phyloP scores from a whole-genome alignment of 2,329 filamentous ascomycete genomes.

The Tolypocladium inflatum region DNA sequence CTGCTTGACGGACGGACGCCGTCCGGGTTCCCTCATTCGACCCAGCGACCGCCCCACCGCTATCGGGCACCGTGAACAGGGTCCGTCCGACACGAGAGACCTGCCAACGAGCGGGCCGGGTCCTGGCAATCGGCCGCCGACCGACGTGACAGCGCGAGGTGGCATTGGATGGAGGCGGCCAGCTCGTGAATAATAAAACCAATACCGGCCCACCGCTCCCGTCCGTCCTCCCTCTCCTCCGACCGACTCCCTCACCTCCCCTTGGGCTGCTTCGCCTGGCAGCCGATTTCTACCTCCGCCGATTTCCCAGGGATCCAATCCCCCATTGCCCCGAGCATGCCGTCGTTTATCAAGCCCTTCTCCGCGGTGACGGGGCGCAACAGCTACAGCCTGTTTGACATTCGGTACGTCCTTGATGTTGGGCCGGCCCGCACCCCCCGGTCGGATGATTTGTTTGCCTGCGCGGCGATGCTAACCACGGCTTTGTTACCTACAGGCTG shows the following conservation, averaged over 20 bases:
- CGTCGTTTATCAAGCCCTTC: constrained; percentile 44
- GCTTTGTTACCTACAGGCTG: constrained; percentile 38
- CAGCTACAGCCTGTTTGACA: constrained; percentile 46
- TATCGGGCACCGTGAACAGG: not conserved
- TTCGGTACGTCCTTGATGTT: constrained; percentile 34
- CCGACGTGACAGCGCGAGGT: not conserved
- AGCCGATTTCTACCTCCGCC: not conserved
- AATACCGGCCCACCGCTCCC: not conserved
- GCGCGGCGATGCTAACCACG: not conserved
- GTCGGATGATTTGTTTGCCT: not conserved
- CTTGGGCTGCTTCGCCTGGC: not conserved
- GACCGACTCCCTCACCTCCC: not conserved
- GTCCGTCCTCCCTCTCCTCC: not conserved
- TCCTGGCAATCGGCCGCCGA: not conserved
- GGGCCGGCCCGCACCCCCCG: not conserved
- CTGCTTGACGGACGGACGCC: not conserved
- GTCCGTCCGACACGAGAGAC: not conserved
- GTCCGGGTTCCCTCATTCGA: not conserved
- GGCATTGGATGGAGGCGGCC: not conserved
- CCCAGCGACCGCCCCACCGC: not conserved
- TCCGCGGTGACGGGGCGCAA: constrained; percentile 40
- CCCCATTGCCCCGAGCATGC: constrained; percentile 28
- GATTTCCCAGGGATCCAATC: not conserved
- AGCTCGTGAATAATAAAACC: not conserved
- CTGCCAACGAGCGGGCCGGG: not conserved